Evolutionary conservation across 768 basidiomycete species (phyloP), one percentile per base, ranked within the genome.

Genomic region (Gloeophyllum trabeum): DNA sequence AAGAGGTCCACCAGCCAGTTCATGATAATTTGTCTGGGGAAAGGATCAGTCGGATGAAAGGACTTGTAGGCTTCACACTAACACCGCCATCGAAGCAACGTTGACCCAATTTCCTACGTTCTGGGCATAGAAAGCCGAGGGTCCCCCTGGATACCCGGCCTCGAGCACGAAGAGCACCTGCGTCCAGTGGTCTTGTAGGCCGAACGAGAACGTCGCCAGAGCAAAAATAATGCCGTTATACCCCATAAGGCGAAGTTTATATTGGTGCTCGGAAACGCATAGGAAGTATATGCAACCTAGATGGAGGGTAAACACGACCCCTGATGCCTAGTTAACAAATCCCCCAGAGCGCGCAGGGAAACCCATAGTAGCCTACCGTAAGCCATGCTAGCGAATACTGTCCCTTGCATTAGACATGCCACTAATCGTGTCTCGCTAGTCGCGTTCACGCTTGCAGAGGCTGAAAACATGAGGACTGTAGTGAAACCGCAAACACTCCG

Each of bases 1-100:
- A 59, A 39, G 13, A 51, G 54, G 30, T 61, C 59, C 7, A 51
- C 46, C 1, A 54, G 40, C 59, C 58, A 59, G 41, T 53, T 61
- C 35, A 59, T 41, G 13, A 48, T 30, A 2, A 61, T 39, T 41
- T 58, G 57, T 43, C 58, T 60, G 43, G 23, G 23, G 16, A 14
- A 18, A 6, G 28, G 10, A 16, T 32, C 28, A 35, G 19, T 37
- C 3, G 34, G 24, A 30, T 4, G 26, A 18, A 14, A 24, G 39
- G 23, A 41, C 44, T 41, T 44, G 36, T 14, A 40, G 14, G 23
- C 16, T 39, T 40, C 6, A 16, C 6, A n/a, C 2, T 20, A 32
- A 32, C 41, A 51, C 57, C 39, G 38, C 60, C 58, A 50, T 44
- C 19, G 46, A 46, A 7, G 45, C 48, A 7, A 55, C 32, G 36